Evolutionary conservation across 148 eudicot species (phyloP).

Genomic region (Chenopodium formosanum): DNA sequence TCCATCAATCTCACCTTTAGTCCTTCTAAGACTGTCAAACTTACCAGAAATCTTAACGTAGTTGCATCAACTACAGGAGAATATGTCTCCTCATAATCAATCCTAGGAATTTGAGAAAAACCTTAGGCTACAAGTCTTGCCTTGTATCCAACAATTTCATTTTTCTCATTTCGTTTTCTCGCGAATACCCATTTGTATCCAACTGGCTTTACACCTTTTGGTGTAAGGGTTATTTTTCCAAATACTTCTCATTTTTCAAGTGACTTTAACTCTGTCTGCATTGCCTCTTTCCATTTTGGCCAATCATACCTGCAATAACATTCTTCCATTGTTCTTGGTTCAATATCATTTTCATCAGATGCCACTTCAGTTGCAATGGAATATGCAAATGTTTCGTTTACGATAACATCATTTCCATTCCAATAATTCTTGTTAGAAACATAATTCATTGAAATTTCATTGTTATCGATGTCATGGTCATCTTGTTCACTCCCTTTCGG

Average conservation of each 20-base stretch:
- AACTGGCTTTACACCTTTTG: neutral
- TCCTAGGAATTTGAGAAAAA: neutral
- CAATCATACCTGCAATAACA: neutral
- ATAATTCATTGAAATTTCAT: neutral
- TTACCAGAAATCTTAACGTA: neutral
- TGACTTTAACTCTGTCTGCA: neutral
- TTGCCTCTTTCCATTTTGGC: conserved; percentile 6
- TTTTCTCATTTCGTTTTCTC: neutral
- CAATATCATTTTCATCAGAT: neutral
- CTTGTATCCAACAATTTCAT: conserved; percentile 4
- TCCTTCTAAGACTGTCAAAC: neutral
- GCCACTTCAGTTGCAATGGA: neutral
- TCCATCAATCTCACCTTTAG: neutral
- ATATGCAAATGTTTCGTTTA: neutral
- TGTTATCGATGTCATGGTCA: neutral
- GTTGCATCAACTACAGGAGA: conserved; percentile 8
- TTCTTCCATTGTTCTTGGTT: neutral
- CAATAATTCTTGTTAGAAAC: neutral
- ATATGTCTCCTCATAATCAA: neutral
- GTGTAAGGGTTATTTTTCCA: neutral
- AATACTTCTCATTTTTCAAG: neutral
- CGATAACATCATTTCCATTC: neutral
- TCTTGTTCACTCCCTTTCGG: neutral
- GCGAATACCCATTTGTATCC: neutral
- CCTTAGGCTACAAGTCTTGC: conserved; percentile 3